phyloP scores from a whole-genome alignment of 352 stramenopile genomes.

The Halophytophthora batemanensis region DNA sequence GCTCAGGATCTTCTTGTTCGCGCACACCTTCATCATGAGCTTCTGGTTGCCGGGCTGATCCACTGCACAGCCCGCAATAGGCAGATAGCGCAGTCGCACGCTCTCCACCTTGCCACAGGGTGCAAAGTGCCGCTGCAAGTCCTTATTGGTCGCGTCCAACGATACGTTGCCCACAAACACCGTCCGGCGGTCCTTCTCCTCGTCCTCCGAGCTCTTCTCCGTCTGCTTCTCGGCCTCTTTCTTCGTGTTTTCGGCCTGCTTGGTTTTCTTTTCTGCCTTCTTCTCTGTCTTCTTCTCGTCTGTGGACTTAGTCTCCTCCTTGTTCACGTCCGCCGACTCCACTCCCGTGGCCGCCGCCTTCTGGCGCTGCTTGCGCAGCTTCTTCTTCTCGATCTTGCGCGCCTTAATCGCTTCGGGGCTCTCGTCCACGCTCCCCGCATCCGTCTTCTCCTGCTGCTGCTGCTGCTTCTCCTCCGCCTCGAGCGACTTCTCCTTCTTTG shows the following conservation, averaged over 20 bases:
- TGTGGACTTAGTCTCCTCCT: not conserved
- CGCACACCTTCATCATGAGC: slow-evolving; percentile 89
- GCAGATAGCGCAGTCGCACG: slow-evolving; percentile 83
- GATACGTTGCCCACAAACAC: slow-evolving; percentile 93
- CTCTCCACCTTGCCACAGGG: slow-evolving; percentile 83
- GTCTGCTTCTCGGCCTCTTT: slow-evolving; percentile 8
- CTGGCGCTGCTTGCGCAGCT: slow-evolving; percentile 6
- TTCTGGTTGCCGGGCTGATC: slow-evolving; percentile 89
- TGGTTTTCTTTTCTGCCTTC: slow-evolving; percentile 6
- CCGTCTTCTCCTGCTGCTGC: slow-evolving; percentile 6
- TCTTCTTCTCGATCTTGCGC: slow-evolving; percentile 20
- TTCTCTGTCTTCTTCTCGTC: slow-evolving; percentile 15
- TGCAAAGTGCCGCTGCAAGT: slow-evolving; percentile 81
- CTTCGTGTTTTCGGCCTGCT: slow-evolving; percentile 3
- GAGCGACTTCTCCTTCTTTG: slow-evolving; percentile 10
- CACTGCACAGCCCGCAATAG: slow-evolving; percentile 81
- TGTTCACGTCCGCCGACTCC: not conserved
- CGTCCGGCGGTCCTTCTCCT: slow-evolving; percentile 74
- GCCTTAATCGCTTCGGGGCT: slow-evolving; percentile 3
- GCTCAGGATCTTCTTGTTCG: slow-evolving; percentile 77
- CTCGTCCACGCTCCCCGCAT: slow-evolving; percentile 3
- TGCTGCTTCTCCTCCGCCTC: slow-evolving; percentile 4
- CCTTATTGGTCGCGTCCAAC: slow-evolving; percentile 74
- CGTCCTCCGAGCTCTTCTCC: slow-evolving; percentile 26
- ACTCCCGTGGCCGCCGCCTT: slow-evolving; percentile 1